A percentile compares a stretch with the other conserved stretches of the same genome.
Evolutionary conservation across 2,329 filamentous ascomycete genomes (phyloP).

Genomic region (Pseudogymnoascus sp.): DNA sequence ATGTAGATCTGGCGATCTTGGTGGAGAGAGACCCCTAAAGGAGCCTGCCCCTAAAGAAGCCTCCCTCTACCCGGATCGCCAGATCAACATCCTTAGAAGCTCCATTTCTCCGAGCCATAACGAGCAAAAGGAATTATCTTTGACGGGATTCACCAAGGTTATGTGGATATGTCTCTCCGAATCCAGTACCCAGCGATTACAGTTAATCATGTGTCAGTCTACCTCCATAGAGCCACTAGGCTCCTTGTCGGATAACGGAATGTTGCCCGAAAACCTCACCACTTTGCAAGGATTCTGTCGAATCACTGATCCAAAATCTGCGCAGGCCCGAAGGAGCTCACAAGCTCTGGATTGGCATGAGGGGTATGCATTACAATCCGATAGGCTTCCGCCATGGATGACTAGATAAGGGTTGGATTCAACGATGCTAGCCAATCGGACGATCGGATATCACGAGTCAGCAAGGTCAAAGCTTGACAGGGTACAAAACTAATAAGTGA

Average conservation of each 20-base stretch:
- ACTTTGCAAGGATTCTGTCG: background rate
- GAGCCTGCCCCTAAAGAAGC: background rate
- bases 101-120: background rate
- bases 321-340: background rate
- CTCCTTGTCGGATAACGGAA: background rate
- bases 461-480: background rate
- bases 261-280: background rate
- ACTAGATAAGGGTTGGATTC: background rate
- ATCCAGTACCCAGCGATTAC: background rate
- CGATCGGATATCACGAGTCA: background rate
- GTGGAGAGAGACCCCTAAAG: background rate
- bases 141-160: background rate
- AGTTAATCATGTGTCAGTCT: background rate
- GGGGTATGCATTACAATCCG: background rate
- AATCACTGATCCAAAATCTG: background rate
- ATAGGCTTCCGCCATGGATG: background rate
- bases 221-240: background rate
- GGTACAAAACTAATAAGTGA: background rate
- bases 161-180: background rate
- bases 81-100: background rate
- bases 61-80: background rate
- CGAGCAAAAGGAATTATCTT: background rate
- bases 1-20: background rate
- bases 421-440: background rate
- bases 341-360: background rate